Conservation (phyloP, 257 asterid species). For the Handroanthus guayacan region DNA sequence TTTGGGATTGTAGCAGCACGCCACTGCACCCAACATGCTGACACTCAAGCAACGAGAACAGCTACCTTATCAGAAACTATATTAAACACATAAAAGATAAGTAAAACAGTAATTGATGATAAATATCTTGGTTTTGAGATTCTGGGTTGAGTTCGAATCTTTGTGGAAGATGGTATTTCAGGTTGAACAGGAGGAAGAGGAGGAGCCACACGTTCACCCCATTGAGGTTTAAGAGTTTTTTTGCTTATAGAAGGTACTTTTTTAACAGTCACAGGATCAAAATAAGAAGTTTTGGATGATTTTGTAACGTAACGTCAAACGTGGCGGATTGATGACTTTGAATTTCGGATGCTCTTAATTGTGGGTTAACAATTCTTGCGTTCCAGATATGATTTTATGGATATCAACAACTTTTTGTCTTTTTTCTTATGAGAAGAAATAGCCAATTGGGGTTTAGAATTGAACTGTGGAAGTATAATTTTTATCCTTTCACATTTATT, state of each 20-base stretch:
- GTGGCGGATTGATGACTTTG: conserved; percentile 42
- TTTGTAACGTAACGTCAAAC: conserved; percentile 26
- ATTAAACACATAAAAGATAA: conserved; percentile 36
- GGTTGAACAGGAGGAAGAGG: conserved; percentile 33
- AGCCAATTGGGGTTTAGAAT: too few species aligned
- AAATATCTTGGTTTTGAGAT: background rate
- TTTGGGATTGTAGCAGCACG: conserved; percentile 45
- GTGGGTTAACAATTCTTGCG: too few species aligned
- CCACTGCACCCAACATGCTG: conserved; percentile 55
- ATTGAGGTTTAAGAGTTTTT: conserved; percentile 30
- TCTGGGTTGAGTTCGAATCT: conserved; percentile 20
- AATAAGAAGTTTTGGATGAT: conserved; percentile 28
- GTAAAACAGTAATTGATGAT: background rate
- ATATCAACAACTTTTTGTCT: too few species aligned
- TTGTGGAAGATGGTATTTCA: background rate
- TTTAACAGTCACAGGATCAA: conserved; percentile 34
- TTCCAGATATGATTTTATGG: too few species aligned
- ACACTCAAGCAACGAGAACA: conserved; percentile 41
- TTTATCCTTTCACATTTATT: too few species aligned
- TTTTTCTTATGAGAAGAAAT: too few species aligned
- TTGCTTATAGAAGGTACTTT: background rate
- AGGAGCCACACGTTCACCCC: conserved; percentile 62
- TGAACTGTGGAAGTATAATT: too few species aligned
- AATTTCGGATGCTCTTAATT: background rate
- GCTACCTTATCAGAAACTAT: conserved; percentile 8